Evolutionary conservation across 345 rosid species (phyloP), one percentile per base, ranked within the genome.

Genomic region (Lepidium africanum): DNA sequence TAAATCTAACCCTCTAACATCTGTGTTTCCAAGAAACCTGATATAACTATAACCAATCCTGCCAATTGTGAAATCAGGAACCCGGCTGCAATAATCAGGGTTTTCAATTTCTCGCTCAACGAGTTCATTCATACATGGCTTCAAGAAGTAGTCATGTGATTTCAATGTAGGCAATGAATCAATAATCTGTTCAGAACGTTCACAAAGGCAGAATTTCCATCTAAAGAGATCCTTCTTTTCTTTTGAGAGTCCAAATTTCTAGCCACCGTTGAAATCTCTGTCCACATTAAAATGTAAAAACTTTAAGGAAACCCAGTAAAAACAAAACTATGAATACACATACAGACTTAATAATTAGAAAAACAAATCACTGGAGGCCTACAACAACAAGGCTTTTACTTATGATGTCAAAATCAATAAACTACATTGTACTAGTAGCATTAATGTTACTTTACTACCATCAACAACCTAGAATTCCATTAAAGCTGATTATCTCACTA

Each of bases 31-130:
- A 25, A 79, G 57, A 75, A 91, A 94, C 73, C 70, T 91, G 25
- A 88, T 85, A 55, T 45, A 70, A 30, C 99, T 97, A 77, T 82
- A 85, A 61, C 92, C 95, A 73, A 75, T 56, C 86, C 89, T 87
- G 32, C 99, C 97, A 52, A 91, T 76, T 4, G 72, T 79, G 68
- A 94, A 89, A 79, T 86, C 82, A 15, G 86, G 84, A 65, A 91
- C 96, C 15, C 80, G 71, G 27, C 90, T 78, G 77, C 83, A 85
- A 76, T 81, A 94, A 61, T 84, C 92, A 40, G 97, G 92, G 74
- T 80, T 85, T 25, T 51, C 56, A 11, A 78, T 63, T 68, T 85
- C 95, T 74, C 58, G 54, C 10, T 77, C 30, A 53, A 79, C 85
- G 78, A 94, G 72, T 65, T 88, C 88, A 33, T 67, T 67, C 71